phyloP scores from a whole-genome alignment of 139 green algal genomes.

The Pseudopediastrum boryanum region DNA sequence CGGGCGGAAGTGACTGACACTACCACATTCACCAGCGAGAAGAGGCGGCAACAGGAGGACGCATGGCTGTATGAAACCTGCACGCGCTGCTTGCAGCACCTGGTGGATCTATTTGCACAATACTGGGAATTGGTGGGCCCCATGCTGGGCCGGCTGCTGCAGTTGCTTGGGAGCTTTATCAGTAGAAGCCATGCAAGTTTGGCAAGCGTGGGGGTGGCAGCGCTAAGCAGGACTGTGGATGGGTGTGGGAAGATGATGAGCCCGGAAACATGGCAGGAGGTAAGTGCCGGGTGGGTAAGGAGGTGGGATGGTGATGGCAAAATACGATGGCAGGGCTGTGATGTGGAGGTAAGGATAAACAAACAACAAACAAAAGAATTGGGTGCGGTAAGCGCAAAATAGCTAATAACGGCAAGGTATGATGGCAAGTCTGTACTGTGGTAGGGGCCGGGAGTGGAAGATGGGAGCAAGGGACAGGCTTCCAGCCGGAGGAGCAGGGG shows the following conservation, averaged over 20 bases:
- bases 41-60: conserved; percentile 78
- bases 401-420: too few species aligned
- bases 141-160: conserved; percentile 77
- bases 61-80: conserved; percentile 98
- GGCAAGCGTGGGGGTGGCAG: conserved; percentile 90
- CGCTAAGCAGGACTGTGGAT: conserved; percentile 76
- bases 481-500: too few species aligned
- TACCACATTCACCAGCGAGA: conserved; percentile 85
- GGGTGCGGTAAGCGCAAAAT: too few species aligned
- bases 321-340: too few species aligned
- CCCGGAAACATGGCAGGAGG: conserved; percentile 59
- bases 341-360: too few species aligned
- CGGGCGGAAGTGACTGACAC: conserved; percentile 67
- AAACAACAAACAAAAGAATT: too few species aligned
- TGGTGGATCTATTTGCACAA: conserved; percentile 92
- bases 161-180: conserved; percentile 86
- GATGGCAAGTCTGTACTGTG: too few species aligned
- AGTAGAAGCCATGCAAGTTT: conserved; percentile 81
- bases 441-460: too few species aligned
- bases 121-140: conserved; percentile 75
- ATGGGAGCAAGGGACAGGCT: too few species aligned
- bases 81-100: conserved; percentile 94
- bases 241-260: conserved; percentile 57
- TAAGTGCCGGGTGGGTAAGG: too few species aligned
- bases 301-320: too few species aligned